Percentiles rank a stretch among this genome's conserved stretches.
Evolutionary conservation across 176 grass and related monocot genomes (phyloP).

Genomic region (Rhynchospora tenuis): DNA sequence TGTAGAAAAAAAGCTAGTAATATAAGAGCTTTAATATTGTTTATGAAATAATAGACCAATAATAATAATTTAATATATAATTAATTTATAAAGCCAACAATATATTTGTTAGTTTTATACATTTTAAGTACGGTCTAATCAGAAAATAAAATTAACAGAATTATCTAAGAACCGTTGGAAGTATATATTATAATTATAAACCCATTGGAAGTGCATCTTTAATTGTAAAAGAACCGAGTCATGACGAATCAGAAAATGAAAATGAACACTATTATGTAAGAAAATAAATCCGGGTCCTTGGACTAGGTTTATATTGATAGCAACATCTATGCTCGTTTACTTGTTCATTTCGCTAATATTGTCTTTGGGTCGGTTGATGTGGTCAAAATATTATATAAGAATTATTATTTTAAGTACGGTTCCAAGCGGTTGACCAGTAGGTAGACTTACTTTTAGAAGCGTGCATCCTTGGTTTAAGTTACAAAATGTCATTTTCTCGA

Average conservation of each 20-base stretch:
- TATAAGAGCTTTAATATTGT: too few species aligned
- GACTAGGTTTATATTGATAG: background rate
- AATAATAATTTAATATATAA: too few species aligned
- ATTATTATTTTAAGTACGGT: background rate
- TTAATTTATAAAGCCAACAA: too few species aligned
- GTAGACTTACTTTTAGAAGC: constrained; percentile 13
- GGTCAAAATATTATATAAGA: background rate
- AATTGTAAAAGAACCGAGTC: background rate
- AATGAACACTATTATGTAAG: background rate
- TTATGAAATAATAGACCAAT: too few species aligned
- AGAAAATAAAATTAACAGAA: too few species aligned
- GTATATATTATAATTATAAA: too few species aligned
- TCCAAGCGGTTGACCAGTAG: background rate
- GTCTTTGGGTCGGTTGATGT: background rate
- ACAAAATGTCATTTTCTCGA: constrained; percentile 14
- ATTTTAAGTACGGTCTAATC: too few species aligned
- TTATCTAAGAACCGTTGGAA: too few species aligned
- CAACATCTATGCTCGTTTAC: background rate
- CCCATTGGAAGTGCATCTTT: background rate
- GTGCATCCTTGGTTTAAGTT: constrained; percentile 3
- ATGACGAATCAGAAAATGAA: background rate
- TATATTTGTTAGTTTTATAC: too few species aligned
- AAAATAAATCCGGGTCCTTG: background rate
- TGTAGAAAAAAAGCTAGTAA: too few species aligned
- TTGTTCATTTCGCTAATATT: background rate